Evolutionary conservation across 2,329 filamentous ascomycete genomes (phyloP), one percentile per base, ranked within the genome.

Genomic region (Exophiala oligosperma): DNA sequence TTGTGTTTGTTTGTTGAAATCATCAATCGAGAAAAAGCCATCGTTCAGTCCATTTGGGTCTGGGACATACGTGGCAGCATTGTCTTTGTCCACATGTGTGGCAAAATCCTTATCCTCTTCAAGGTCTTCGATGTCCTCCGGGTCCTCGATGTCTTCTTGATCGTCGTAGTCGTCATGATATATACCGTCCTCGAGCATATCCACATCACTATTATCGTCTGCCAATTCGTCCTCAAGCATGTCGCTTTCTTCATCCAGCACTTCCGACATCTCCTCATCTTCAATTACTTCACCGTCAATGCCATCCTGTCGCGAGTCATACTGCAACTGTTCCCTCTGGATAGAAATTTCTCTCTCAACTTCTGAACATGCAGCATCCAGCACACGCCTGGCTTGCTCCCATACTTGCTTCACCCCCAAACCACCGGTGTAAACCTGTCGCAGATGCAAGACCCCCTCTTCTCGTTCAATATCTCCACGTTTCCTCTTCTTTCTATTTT

Each of bases 1-100:
- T 68, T 96, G 91, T 1, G 92, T 91, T 71, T 95, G 90, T 71
- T 88, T 91, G 79, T 99, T 99, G 82, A 99, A 99, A 59, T 95
- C 87, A 68, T 97, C 92, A 68, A 99, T 93, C 14, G 91, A 96
- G 77, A 99, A 99, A 77, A 99, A 99, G 4, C 92, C 93, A 70
- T 99, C 94, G 69, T 99, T 97, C 32, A 99, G 84, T 5, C 92
- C 91, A 69, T 94, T 82, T 3, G 86, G 86, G 69, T 97, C 92
- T 66, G 87, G 80, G 7, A 85, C 77, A 59, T 88, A 87, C 40
- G 83, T 82, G 49, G 82, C 81, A 1, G 76, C 73, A 77, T 72
- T 68, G 12, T 71, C 70, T 23, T 76, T 67, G 9, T 70, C 67
- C 38, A 54, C 59, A 17, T 68, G 64, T 21, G 57, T 56, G 9